A percentile compares a stretch with the other conserved stretches of the same genome.
These are phyloP conservation scores for Cercospora sesami DNA, from an alignment of 2,329 filamentous ascomycete genomes.

Conservation along the genomic window DNA sequence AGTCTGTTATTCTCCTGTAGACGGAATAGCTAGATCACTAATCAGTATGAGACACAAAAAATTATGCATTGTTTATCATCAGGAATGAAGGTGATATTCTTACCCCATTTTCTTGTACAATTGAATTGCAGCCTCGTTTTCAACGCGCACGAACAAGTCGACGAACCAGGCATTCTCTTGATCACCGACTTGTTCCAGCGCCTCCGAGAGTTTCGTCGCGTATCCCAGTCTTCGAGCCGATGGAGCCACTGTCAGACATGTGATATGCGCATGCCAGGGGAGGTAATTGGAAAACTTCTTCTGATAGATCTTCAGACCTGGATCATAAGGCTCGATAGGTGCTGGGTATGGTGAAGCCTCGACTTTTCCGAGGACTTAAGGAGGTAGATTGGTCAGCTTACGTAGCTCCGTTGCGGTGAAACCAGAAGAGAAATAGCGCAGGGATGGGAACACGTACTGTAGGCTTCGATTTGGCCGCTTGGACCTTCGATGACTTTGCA, in stretches of 20 bases:
- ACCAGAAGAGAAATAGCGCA: neutral
- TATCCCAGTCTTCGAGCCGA: constrained; percentile 82
- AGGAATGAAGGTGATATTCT: constrained; percentile 27
- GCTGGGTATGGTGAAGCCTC: constrained; percentile 76
- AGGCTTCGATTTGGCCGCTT: constrained; percentile 86
- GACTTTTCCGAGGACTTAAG: constrained; percentile 89
- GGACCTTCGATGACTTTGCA: constrained; percentile 89
- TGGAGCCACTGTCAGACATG: constrained; percentile 87
- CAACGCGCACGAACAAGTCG: constrained; percentile 87
- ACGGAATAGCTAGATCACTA: constrained; percentile 64
- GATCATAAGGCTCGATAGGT: constrained; percentile 70
- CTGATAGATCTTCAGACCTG: constrained; percentile 39
- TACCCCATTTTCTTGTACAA: constrained; percentile 89
- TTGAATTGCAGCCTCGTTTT: constrained; percentile 81
- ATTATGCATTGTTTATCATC: neutral
- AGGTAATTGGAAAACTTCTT: constrained; percentile 67
- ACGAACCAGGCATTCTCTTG: constrained; percentile 89
- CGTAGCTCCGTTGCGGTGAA: neutral
- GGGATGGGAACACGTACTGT: constrained; percentile 63
- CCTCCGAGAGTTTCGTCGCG: constrained; percentile 76
- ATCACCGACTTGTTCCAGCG: constrained; percentile 79
- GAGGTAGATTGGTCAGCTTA: neutral
- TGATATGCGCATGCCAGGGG: constrained; percentile 99
- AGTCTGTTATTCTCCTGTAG: constrained; percentile 82
- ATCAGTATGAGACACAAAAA: neutral